Evolutionary conservation across 140 eudicot genomes (phyloP), one percentile per base, ranked within the genome.

Genomic region (Ambrosia hybrid): DNA sequence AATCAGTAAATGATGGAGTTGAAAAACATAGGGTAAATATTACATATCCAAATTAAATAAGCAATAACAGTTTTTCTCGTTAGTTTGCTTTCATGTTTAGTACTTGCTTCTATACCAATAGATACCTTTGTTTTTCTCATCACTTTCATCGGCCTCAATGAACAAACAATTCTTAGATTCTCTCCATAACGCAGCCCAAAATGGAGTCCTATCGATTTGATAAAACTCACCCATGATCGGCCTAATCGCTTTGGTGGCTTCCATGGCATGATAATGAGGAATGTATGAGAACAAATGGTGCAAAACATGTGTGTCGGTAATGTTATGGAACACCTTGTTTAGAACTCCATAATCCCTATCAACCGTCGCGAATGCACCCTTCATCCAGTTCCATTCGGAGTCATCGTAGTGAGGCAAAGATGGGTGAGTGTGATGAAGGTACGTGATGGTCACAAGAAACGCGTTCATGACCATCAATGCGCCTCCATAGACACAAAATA

Each of bases 261-360:
- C 96, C 86, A 83, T 81, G 4, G 89, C 96, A 58, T 88, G 91
- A 34, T 88, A 88, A 67, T 88, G 96, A 3, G 96, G 96, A 88
- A 88, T 86, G 10, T 83, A 71, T 0, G 96, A 79, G 70, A 88
- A 85, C 76, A 88, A 49, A 65, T 88, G 96, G 80, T 88, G 96
- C 0, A 85, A 80, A 14, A 88, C 95, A 16, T 88, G 95, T 11
- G 95, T 85, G 57, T 88, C 88, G 3, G 91, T 85, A 36, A 88
- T 79, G 83, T 85, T 85, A 57, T 88, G 96, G 76, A 88, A 86
- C 65, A 88, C 89, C 65, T 70, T 83, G 84, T 88, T 88, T 17
- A 88, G 51, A 38, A 88, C 49, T 4, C 96, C 91, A 33, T 85
- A 88, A 55, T 88, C 96, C 36, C 96, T 71, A 56, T 88, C 96